Percentiles rank a stretch among this genome's conserved stretches.
phyloP scores from a whole-genome alignment of 495 filamentous ascomycete species.

The Penicillium fimorum region DNA sequence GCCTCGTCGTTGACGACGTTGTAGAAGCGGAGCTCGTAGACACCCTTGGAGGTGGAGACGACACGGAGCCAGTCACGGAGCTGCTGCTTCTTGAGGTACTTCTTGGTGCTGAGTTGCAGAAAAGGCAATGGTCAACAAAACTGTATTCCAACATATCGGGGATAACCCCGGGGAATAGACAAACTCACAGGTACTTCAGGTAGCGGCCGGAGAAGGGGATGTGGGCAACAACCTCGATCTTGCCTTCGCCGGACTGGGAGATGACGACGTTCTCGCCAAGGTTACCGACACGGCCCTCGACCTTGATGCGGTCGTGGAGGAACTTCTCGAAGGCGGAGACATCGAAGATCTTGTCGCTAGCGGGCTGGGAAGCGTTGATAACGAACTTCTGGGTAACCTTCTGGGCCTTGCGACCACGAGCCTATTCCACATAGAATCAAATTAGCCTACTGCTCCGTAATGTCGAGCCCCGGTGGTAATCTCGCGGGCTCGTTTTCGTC shows the following conservation, averaged over 20 bases:
- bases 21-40: slow-evolving; percentile 99
- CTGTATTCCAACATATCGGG: neutral
- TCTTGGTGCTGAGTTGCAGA: slow-evolving; percentile 76
- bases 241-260: slow-evolving; percentile 86
- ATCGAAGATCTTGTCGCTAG: slow-evolving; percentile 99
- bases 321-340: slow-evolving; percentile 98
- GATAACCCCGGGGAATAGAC: neutral
- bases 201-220: slow-evolving; percentile 97
- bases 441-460: slow-evolving; percentile 95
- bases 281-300: slow-evolving; percentile 96
- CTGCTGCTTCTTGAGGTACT: slow-evolving; percentile 99
- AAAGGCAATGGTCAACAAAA: slow-evolving; percentile 14
- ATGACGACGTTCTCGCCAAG: slow-evolving; percentile 92
- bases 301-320: slow-evolving; percentile 99
- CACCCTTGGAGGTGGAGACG: slow-evolving; percentile 92
- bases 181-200: slow-evolving; percentile 95
- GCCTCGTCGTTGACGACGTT: slow-evolving; percentile 97
- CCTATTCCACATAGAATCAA: slow-evolving; percentile 34
- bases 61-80: slow-evolving; percentile 99
- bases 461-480: slow-evolving; percentile 36
- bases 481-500: slow-evolving; percentile 2
- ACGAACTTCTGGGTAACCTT: slow-evolving; percentile 84
- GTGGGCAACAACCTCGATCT: slow-evolving; percentile 96
- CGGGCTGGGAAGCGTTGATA: slow-evolving; percentile 98
- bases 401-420: slow-evolving; percentile 59